These are phyloP conservation scores for Penicillium sp. DNA, from an alignment of 2,329 filamentous ascomycete species.

Conservation along the genomic window DNA sequence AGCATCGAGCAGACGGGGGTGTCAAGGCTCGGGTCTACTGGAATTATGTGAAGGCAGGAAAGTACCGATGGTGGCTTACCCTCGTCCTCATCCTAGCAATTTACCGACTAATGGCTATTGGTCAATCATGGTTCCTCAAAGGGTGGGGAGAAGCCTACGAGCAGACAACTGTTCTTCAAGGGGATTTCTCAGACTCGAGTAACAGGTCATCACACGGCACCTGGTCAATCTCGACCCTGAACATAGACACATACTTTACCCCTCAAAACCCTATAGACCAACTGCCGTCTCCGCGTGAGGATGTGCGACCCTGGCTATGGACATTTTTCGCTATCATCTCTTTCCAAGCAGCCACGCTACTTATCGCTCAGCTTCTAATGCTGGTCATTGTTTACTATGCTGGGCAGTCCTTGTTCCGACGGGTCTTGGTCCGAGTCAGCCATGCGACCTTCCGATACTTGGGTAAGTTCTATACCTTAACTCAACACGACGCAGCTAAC, in stretches of 20 bases:
- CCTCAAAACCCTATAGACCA: conserved; percentile 38
- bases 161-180: conserved; percentile 25
- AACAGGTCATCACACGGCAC: conserved; percentile 3
- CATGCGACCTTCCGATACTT: conserved; percentile 86
- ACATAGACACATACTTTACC: conserved; percentile 17
- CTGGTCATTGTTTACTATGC: conserved; percentile 77
- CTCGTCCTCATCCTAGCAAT: conserved; percentile 63
- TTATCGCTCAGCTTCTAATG: conserved; percentile 65
- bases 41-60: conserved; percentile 81
- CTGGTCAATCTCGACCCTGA: conserved; percentile 9
- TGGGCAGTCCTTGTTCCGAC: conserved; percentile 70
- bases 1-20: conserved; percentile 70
- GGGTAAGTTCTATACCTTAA: background rate
- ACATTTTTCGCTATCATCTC: conserved; percentile 68
- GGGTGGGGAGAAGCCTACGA: conserved; percentile 78
- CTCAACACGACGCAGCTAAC: background rate
- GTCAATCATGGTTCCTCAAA: conserved; percentile 78
- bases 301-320: conserved; percentile 73
- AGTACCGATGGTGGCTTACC: conserved; percentile 68
- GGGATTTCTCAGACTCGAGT: conserved; percentile 13
- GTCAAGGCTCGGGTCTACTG: conserved; percentile 77
- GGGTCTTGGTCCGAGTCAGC: conserved; percentile 71
- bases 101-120: conserved; percentile 65
- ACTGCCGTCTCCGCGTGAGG: conserved; percentile 64
- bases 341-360: conserved; percentile 59